These are phyloP conservation scores for Aspergillus bridgeri DNA, from an alignment of 495 filamentous ascomycete species.

Conservation along the genomic window DNA sequence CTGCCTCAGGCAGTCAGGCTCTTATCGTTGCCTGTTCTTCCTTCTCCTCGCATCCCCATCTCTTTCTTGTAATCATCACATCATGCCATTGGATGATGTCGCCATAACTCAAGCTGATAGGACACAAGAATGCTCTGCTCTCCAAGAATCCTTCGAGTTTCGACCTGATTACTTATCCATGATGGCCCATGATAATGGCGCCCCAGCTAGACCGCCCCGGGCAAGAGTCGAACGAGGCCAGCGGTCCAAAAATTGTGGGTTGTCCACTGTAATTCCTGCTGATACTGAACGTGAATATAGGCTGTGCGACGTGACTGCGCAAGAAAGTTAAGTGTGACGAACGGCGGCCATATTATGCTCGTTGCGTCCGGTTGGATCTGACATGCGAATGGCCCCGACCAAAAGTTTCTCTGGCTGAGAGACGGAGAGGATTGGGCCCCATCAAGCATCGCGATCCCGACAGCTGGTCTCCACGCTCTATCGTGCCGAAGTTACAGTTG, in stretches of 20 bases:
- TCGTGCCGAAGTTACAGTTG: constrained; percentile 2
- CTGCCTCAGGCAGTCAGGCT: not conserved
- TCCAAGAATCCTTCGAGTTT: not conserved
- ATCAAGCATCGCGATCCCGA: constrained; percentile 10
- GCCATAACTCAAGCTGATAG: not conserved
- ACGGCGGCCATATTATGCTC: constrained; percentile 9
- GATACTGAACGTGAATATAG: not conserved
- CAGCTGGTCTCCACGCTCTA: constrained; percentile 9
- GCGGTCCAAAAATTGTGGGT: constrained; percentile 12
- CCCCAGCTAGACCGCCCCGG: constrained; percentile 1
- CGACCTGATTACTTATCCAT: no score
- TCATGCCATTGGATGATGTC: not conserved
- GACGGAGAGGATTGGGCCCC: constrained; percentile 14
- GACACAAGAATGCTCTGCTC: no score
- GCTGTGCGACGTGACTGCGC: constrained; percentile 11
- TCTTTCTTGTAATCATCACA: not conserved
- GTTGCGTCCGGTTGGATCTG: constrained; percentile 9
- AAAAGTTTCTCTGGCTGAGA: constrained; percentile 7
- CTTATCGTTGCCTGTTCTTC: not conserved
- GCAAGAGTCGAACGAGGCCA: constrained; percentile 10
- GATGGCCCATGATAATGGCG: not conserved
- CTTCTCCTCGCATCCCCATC: not conserved
- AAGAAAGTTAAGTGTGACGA: constrained; percentile 20
- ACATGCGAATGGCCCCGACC: constrained; percentile 12
- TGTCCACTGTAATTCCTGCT: not conserved